phyloP scores from a whole-genome alignment of 139 green algal genomes.

The Chlamydomonas applanata region DNA sequence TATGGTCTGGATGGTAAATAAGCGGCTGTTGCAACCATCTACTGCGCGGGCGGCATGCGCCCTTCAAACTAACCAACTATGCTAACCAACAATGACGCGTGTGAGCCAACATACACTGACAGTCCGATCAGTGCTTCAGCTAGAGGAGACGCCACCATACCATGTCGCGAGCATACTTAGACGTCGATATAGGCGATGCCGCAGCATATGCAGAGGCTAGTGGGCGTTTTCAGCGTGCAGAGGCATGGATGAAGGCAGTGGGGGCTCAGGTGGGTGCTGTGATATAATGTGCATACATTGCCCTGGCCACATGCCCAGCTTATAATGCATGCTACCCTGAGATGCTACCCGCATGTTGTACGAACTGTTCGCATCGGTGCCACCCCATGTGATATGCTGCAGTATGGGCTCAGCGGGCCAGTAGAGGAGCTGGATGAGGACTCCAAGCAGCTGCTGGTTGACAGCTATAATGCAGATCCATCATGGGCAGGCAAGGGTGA shows the following conservation, averaged over 20 bases:
- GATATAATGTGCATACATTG: background rate
- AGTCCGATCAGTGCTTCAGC: too few relatives aligned
- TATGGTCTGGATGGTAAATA: too few relatives aligned
- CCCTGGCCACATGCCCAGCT: background rate
- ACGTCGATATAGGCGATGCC: slow-evolving; percentile 64
- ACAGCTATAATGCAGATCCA: slow-evolving; percentile 51
- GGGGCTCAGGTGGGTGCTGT: slow-evolving; percentile 37
- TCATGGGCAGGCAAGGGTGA: slow-evolving; percentile 43
- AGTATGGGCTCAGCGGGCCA: slow-evolving; percentile 53
- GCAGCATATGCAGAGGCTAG: slow-evolving; percentile 16
- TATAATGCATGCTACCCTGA: background rate
- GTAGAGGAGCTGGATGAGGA: slow-evolving; percentile 48
- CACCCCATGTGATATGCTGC: background rate
- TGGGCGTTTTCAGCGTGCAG: slow-evolving; percentile 32
- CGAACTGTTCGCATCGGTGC: too few relatives aligned
- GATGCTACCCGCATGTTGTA: too few relatives aligned
- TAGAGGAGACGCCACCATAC: too few relatives aligned
- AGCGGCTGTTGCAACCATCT: too few relatives aligned
- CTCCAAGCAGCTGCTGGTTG: slow-evolving; percentile 34
- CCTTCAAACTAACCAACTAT: too few relatives aligned
- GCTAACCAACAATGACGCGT: too few relatives aligned
- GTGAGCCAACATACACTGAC: too few relatives aligned
- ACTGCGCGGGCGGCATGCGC: too few relatives aligned
- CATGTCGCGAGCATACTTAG: slow-evolving; percentile 43
- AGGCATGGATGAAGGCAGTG: slow-evolving; percentile 23